Percentiles rank a stretch among this genome's conserved stretches.
phyloP scores from a whole-genome alignment of 768 basidiomycete species.

The Panus rudis region DNA sequence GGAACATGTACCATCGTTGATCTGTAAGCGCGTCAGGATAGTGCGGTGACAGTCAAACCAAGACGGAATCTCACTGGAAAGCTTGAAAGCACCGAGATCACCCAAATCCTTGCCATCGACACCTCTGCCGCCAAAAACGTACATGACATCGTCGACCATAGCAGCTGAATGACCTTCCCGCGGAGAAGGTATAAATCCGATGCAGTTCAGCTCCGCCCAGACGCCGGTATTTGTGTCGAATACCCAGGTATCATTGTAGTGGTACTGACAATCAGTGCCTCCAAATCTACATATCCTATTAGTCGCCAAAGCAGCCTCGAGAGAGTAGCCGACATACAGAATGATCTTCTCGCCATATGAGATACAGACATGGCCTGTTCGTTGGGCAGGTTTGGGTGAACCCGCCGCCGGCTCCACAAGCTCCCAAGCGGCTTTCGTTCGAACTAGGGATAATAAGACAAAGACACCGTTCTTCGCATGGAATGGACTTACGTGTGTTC shows the following conservation, averaged over 20 bases:
- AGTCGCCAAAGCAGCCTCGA: too few species aligned
- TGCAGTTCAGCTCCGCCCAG: conserved; percentile 93
- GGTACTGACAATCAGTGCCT: conserved; percentile 96
- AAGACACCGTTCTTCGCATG: background rate
- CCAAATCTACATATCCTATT: conserved; percentile 93
- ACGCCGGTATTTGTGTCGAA: conserved; percentile 74
- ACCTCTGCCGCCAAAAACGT: conserved; percentile 94
- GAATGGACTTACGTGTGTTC: conserved; percentile 65
- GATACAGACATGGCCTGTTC: conserved; percentile 90
- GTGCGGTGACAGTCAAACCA: background rate
- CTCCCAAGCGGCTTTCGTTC: conserved; percentile 82
- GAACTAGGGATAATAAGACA: conserved; percentile 42
- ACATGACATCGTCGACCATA: conserved; percentile 94
- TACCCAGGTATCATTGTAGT: conserved; percentile 98
- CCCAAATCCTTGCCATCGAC: conserved; percentile 94
- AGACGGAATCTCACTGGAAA: conserved; percentile 67
- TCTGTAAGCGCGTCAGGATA: conserved; percentile 39
- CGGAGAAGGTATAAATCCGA: conserved; percentile 93
- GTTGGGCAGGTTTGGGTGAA: conserved; percentile 61
- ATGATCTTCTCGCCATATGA: conserved; percentile 78
- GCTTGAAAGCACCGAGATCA: conserved; percentile 94
- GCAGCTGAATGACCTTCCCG: conserved; percentile 96
- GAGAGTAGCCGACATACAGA: conserved; percentile 59
- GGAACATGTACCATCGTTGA: conserved; percentile 99
- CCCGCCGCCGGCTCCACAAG: conserved; percentile 52